These are phyloP conservation scores for Phytopythium montanum DNA, from an alignment of 352 stramenopile species.

Conservation along the genomic window DNA sequence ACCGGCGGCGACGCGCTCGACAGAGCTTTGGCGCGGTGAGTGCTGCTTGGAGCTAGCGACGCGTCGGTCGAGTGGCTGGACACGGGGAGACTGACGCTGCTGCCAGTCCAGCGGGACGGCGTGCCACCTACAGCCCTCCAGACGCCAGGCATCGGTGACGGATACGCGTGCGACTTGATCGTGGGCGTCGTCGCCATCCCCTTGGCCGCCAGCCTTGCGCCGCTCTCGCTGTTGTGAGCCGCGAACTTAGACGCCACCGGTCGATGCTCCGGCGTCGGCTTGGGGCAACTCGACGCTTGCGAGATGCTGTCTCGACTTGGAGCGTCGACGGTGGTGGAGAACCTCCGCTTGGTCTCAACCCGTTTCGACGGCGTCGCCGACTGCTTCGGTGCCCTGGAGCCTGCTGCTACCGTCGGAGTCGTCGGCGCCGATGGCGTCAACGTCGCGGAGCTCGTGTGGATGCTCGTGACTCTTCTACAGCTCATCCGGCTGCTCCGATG, in stretches of 20 bases:
- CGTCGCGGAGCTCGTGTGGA: too few species aligned
- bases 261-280: slow-evolving; percentile 8
- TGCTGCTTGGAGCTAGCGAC: not conserved
- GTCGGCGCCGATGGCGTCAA: not conserved
- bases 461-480: not conserved
- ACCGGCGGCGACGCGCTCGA: not conserved
- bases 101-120: not conserved
- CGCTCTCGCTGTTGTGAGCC: not conserved
- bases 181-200: slow-evolving; percentile 10
- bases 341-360: slow-evolving; percentile 12
- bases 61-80: not conserved
- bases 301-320: slow-evolving; percentile 2
- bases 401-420: not conserved
- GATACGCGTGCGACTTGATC: slow-evolving; percentile 1
- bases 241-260: slow-evolving; percentile 3
- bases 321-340: not conserved
- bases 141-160: slow-evolving; percentile 1
- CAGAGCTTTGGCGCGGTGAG: not conserved
- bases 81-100: not conserved
- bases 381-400: not conserved
- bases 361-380: not conserved
- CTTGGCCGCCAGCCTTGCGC: not conserved
- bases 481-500: not conserved
- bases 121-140: slow-evolving; percentile 11
- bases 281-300: slow-evolving; percentile 18